Percentiles rank a stretch among this genome's conserved stretches.
phyloP scores from a whole-genome alignment of 352 stramenopile genomes.

The Phytophthora constricta region DNA sequence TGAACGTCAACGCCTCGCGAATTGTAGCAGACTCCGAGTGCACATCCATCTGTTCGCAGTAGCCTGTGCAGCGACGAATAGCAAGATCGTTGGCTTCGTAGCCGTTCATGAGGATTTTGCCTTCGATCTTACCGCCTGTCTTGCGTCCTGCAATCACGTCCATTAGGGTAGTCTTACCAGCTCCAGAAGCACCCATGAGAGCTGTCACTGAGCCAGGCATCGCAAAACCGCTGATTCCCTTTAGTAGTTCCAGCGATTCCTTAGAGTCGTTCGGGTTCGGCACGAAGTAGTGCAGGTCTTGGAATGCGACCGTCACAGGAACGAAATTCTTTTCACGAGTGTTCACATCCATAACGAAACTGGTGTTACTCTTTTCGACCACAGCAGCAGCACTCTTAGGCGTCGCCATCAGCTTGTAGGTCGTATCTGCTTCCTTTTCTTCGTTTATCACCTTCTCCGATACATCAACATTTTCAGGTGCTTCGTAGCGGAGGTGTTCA shows the following conservation, averaged over 20 bases:
- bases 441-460: conserved; percentile 7
- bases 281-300: conserved; percentile 26
- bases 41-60: conserved; percentile 18
- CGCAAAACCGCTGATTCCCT: conserved; percentile 36
- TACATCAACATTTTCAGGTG: conserved; percentile 1
- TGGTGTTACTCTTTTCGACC: not conserved
- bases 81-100: conserved; percentile 38
- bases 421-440: conserved; percentile 27
- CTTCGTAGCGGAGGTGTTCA: not conserved
- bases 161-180: conserved; percentile 44
- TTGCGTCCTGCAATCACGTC: conserved; percentile 92
- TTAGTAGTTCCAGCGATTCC: conserved; percentile 33
- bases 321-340: conserved; percentile 20
- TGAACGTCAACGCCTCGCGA: conserved; percentile 84
- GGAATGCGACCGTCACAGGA: conserved; percentile 33
- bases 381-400: conserved; percentile 25
- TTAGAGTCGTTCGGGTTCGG: conserved; percentile 18
- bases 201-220: conserved; percentile 43
- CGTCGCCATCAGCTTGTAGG: conserved; percentile 21
- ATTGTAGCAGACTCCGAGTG: conserved; percentile 9
- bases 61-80: conserved; percentile 18
- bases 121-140: conserved; percentile 69
- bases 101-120: conserved; percentile 86
- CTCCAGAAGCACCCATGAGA: conserved; percentile 52
- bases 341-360: not conserved